Percentiles rank a stretch among this genome's conserved stretches.
phyloP scores from a whole-genome alignment of 1,139 yeast genomes.

The Taiozyma sp. region DNA sequence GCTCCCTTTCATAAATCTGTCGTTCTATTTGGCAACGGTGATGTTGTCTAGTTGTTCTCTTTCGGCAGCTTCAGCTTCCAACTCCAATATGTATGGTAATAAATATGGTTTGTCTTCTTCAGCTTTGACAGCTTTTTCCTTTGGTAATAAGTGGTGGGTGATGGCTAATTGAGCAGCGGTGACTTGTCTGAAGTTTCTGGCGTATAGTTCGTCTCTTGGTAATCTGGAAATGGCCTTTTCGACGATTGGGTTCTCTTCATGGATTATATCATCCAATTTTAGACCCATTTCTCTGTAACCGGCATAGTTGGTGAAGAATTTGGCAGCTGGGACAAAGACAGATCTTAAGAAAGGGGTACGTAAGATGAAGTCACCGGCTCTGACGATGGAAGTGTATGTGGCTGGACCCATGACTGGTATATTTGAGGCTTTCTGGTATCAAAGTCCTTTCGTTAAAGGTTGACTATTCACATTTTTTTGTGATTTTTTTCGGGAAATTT shows the following conservation, averaged over 20 bases:
- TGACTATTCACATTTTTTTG: not conserved
- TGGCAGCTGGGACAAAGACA: constrained; percentile 74
- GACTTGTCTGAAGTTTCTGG: constrained; percentile 86
- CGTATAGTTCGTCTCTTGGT: constrained; percentile 77
- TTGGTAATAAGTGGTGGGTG: constrained; percentile 81
- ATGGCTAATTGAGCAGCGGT: constrained; percentile 88
- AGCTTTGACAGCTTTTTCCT: constrained; percentile 69
- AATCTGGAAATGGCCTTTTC: constrained; percentile 87
- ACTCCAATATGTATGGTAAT: constrained; percentile 86
- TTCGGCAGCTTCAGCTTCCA: constrained; percentile 89
- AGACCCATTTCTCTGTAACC: constrained; percentile 95
- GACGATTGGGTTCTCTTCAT: constrained; percentile 82
- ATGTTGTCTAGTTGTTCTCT: constrained; percentile 85
- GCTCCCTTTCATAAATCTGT: not conserved
- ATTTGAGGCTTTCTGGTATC: not conserved
- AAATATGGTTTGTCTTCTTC: constrained; percentile 84
- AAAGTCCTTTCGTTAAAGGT: too few relatives aligned
- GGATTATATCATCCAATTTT: constrained; percentile 78
- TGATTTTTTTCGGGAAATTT: constrained; percentile 7
- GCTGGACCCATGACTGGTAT: constrained; percentile 6
- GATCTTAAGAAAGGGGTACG: constrained; percentile 75
- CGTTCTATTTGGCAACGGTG: constrained; percentile 7
- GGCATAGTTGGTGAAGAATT: constrained; percentile 62
- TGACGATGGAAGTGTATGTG: constrained; percentile 76
- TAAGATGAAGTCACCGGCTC: constrained; percentile 74